Evolutionary conservation across 257 asterid species (phyloP), one percentile per base, ranked within the genome.

Genomic region (Lantana camara): DNA sequence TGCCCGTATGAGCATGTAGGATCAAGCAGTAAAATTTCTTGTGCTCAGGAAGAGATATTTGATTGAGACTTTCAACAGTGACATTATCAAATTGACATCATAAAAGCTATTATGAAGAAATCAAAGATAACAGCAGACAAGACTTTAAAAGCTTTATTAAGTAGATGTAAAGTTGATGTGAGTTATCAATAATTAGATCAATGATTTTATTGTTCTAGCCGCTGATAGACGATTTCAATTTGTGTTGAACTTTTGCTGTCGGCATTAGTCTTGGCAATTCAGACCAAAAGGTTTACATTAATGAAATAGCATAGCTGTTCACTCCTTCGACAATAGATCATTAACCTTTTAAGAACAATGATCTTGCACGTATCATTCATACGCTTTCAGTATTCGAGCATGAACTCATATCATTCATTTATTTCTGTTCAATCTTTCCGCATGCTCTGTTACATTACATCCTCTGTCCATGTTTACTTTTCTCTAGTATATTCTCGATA

Each of bases 151-250:
- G 50, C 46, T 42, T 37, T 44, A 44, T 49, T 57, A 38, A 48
- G 67, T 57, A 55, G 68, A 71, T 51, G 63, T 71, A 57, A 41
- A 57, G 72, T 38, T 71, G 42, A 71, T 47, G 12, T 56, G 40
- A 71, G 72, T 50, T 57, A 24, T 35, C 66, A 57, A 20, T 56
- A 64, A 57, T 64, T 64, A 37, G 61, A 30, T 64, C 58, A 64
- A 57, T 57, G 34, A 70, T 62, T 59, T 57, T 46, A 61, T 62
- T 41, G 54, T 15, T 41, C 51, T n/a, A 14, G 29, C 21, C 51
- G 16, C 30, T 59, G 54, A 48, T 40, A 23, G 42, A 48, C 20
- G 30, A 40, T 41, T 47, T 24, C 38, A 37, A 15, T 44, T 20
- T 69, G 19, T 49, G 38, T 30, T 38, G 41, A 69, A 67, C 51